Evolutionary conservation across 805 yeast species (phyloP).

Genomic region (Saccharomycopsis fodiens): DNA sequence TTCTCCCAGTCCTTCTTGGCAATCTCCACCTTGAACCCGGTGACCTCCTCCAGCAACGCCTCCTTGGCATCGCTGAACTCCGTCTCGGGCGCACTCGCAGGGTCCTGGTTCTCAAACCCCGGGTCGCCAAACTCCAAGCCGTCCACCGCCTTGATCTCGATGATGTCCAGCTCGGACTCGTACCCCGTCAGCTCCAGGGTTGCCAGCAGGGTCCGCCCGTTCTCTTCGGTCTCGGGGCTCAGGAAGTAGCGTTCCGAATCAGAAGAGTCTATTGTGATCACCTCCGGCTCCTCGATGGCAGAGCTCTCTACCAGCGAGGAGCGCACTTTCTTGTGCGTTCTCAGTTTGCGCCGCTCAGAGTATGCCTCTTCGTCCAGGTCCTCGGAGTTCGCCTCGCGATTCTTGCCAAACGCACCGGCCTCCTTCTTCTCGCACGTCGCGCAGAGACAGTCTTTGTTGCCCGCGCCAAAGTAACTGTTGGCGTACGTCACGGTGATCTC

Average conservation of each 20-base stretch:
- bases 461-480: conserved; percentile 34
- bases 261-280: too few relatives aligned
- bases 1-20: not conserved
- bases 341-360: too few relatives aligned
- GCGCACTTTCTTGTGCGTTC: too few relatives aligned
- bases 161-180: not conserved
- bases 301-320: too few relatives aligned
- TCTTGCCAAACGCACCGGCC: conserved; percentile 25
- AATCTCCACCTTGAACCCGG: not conserved
- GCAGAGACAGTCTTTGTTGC: conserved; percentile 38
- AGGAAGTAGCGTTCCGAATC: not conserved
- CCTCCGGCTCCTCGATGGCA: too few relatives aligned
- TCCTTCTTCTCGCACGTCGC: conserved; percentile 32
- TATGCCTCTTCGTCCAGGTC: too few relatives aligned
- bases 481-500: conserved; percentile 40
- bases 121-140: too few relatives aligned
- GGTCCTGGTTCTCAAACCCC: too few relatives aligned
- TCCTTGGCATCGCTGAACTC: too few relatives aligned
- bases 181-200: not conserved
- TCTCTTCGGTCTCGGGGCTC: too few relatives aligned
- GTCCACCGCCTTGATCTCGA: not conserved
- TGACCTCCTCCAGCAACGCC: not conserved
- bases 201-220: not conserved
- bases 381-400: too few relatives aligned
- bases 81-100: too few relatives aligned